Conservation (phyloP, 371 early-diverging fungal species). For the Mucor lusitanicus region DNA sequence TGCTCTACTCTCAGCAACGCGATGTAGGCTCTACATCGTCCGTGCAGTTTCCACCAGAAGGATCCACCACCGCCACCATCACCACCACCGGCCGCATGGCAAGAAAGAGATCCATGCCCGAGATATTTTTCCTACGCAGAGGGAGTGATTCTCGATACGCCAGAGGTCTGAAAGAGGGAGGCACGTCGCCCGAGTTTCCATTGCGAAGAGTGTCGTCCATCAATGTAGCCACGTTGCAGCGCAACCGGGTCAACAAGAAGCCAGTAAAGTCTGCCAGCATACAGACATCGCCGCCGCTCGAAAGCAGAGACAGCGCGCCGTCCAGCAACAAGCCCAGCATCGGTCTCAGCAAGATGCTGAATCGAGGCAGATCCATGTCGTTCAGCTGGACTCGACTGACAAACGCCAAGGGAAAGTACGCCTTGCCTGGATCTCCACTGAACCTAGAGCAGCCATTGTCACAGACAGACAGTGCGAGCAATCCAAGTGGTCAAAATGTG, state of each 20-base stretch:
- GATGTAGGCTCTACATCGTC: neutral
- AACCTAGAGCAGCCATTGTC: neutral
- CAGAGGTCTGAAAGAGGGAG: neutral
- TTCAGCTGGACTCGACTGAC: constrained; percentile 6
- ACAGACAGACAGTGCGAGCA: neutral
- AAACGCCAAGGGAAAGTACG: neutral
- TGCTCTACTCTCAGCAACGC: neutral
- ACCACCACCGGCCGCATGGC: no score
- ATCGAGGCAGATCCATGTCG: constrained; percentile 4
- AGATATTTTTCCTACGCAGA: neutral
- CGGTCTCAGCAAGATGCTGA: neutral
- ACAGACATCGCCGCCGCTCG: neutral
- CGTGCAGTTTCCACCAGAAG: no score
- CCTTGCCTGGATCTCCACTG: neutral
- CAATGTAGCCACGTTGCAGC: constrained; percentile 4
- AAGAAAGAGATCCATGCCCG: neutral
- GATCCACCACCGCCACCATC: no score
- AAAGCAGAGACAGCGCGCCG: neutral
- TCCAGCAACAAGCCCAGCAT: neutral
- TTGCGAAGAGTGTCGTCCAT: constrained; percentile 7
- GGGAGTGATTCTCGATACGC: neutral
- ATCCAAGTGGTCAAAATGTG: neutral
- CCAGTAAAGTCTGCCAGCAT: neutral
- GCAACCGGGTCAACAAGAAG: neutral
- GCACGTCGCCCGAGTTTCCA: neutral